Percentiles rank a stretch among this genome's conserved stretches.
Evolutionary conservation across 306 rosid genomes (phyloP).

Genomic region (Quercus dentata): DNA sequence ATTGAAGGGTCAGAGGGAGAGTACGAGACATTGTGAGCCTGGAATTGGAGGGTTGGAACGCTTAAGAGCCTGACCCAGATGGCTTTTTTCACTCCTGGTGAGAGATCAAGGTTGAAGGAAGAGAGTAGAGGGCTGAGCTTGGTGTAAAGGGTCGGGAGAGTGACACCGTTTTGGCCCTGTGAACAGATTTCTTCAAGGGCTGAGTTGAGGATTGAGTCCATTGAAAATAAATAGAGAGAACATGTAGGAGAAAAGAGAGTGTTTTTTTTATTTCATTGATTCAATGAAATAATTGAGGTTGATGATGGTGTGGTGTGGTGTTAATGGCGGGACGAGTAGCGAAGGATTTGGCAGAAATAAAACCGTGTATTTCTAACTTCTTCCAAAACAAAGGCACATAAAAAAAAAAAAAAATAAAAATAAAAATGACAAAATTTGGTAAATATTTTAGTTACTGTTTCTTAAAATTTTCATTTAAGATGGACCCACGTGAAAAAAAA

Average conservation of each 20-base stretch:
- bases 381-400: no score
- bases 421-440: no score
- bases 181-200: constrained; percentile 52
- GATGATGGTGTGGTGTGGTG: no score
- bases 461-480: no score
- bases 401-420: no score
- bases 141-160: constrained; percentile 38
- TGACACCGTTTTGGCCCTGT: constrained; percentile 33
- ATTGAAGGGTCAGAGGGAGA: constrained; percentile 36
- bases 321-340: no score
- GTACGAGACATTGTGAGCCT: constrained; percentile 7
- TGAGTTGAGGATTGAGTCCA: constrained; percentile 41
- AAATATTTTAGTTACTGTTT: no score
- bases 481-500: no score
- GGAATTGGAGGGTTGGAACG: constrained; percentile 64
- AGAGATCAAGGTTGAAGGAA: constrained; percentile 39
- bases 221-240: constrained; percentile 4
- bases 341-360: no score
- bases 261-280: background rate
- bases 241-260: no score
- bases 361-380: no score
- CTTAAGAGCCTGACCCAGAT: constrained; percentile 59
- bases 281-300: no score
- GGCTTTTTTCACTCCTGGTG: constrained; percentile 40
- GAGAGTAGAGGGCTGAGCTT: constrained; percentile 34